Evolutionary conservation across 75 land plant genomes (phyloP).

Genomic region (Pinus tabuliformis): DNA sequence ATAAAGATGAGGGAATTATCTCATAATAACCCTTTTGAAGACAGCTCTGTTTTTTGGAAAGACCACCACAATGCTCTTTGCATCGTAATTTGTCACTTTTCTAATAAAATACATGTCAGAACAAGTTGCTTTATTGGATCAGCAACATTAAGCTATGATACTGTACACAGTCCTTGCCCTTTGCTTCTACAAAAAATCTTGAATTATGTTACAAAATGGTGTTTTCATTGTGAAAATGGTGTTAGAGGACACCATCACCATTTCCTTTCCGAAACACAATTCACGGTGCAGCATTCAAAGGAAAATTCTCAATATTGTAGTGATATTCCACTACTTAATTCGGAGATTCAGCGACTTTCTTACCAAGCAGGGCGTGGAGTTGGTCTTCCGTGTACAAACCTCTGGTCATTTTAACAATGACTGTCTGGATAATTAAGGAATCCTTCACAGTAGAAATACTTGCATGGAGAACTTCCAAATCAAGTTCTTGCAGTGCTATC

Average conservation of each 20-base stretch:
- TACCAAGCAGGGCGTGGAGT: slow-evolving; percentile 27
- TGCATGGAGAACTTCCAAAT: slow-evolving; percentile 68
- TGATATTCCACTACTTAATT: neutral
- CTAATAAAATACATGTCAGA: slow-evolving; percentile 1
- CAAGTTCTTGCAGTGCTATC: slow-evolving; percentile 71
- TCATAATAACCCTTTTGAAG: neutral
- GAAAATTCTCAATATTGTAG: neutral
- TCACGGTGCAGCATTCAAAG: neutral
- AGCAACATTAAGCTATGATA: slow-evolving; percentile 4
- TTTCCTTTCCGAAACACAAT: neutral
- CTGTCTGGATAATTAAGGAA: slow-evolving; percentile 66
- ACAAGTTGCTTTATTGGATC: slow-evolving; percentile 3
- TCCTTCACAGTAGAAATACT: slow-evolving; percentile 76
- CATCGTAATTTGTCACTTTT: neutral
- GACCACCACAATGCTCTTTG: neutral
- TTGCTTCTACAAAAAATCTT: neutral
- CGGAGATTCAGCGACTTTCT: slow-evolving; percentile 24
- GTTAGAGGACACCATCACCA: neutral
- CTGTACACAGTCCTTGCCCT: neutral
- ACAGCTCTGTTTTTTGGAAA: neutral
- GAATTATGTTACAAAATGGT: neutral
- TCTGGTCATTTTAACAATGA: slow-evolving; percentile 62
- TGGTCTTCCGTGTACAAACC: slow-evolving; percentile 48
- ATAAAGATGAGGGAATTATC: neutral
- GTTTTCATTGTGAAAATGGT: neutral